These are phyloP conservation scores for Solanum medicagineum DNA, from an alignment of 257 asterid species.

Conservation along the genomic window DNA sequence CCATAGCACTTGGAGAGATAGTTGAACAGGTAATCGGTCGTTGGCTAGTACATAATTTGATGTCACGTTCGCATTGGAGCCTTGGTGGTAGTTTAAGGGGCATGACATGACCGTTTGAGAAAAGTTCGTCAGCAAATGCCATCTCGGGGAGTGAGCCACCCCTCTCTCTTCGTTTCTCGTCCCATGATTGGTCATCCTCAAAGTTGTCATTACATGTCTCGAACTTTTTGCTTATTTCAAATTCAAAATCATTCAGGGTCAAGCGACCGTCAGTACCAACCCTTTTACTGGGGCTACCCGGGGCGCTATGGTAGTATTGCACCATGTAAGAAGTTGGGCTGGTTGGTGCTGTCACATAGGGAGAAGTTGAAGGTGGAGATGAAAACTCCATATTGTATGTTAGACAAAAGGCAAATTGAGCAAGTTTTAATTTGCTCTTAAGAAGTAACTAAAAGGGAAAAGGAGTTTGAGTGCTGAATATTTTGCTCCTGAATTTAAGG, in stretches of 20 bases:
- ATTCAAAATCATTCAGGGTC: conserved; percentile 39
- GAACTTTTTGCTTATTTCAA: conserved; percentile 44
- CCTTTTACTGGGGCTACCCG: conserved; percentile 27
- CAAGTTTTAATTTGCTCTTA: background rate
- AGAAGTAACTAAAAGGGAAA: background rate
- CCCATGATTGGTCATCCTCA: conserved; percentile 1
- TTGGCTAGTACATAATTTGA: conserved; percentile 2
- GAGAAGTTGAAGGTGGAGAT: conserved; percentile 14
- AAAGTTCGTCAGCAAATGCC: conserved; percentile 66
- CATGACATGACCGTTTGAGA: conserved; percentile 47
- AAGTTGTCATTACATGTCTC: background rate
- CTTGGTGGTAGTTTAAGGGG: conserved; percentile 77
- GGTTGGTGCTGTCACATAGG: conserved; percentile 37
- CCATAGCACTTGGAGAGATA: conserved; percentile 23
- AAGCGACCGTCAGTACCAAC: background rate
- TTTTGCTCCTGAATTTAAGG: conserved; percentile 46
- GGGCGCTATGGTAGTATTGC: conserved; percentile 35
- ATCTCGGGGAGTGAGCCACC: conserved; percentile 39
- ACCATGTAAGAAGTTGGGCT: conserved; percentile 30
- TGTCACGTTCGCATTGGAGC: conserved; percentile 22
- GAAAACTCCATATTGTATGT: conserved; percentile 14
- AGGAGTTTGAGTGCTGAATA: background rate
- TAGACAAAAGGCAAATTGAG: background rate
- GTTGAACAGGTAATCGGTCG: conserved; percentile 28
- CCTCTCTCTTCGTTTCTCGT: conserved; percentile 7